A percentile compares a stretch with the other conserved stretches of the same genome.
phyloP scores from a whole-genome alignment of 2,329 filamentous ascomycete species.

The Beauveria caledonica region DNA sequence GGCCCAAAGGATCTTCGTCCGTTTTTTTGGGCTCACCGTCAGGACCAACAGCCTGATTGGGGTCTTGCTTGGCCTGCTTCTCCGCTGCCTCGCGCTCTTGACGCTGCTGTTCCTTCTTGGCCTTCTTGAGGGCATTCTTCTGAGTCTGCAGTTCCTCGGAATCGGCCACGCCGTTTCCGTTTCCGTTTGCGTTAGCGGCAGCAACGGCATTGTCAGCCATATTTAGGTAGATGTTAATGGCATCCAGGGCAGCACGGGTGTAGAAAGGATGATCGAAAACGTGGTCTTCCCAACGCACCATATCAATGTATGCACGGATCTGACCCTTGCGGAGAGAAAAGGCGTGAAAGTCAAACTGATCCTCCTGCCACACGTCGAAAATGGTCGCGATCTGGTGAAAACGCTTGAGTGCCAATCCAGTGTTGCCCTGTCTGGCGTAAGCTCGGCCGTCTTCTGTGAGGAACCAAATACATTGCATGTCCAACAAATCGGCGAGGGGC shows the following conservation, averaged over 20 bases:
- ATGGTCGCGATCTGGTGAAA: conserved; percentile 85
- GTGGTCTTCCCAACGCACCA: conserved; percentile 93
- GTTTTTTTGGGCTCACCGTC: conserved; percentile 70
- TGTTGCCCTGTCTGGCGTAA: conserved; percentile 71
- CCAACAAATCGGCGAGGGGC: conserved; percentile 80
- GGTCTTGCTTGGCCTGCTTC: conserved; percentile 70
- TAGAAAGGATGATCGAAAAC: conserved; percentile 91
- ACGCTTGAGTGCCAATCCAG: conserved; percentile 82
- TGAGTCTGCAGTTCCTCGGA: conserved; percentile 57
- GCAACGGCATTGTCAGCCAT: conserved; percentile 68
- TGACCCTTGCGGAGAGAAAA: conserved; percentile 97
- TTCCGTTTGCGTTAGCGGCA: conserved; percentile 53
- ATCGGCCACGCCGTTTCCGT: conserved; percentile 40
- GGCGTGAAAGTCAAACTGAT: conserved; percentile 97
- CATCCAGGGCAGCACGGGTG: conserved; percentile 71
- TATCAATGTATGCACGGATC: conserved; percentile 88
- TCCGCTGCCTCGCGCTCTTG: conserved; percentile 72
- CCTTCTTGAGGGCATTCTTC: conserved; percentile 87
- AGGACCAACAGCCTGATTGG: conserved; percentile 60
- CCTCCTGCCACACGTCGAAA: conserved; percentile 96
- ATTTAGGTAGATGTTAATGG: conserved; percentile 70
- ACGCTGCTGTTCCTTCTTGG: conserved; percentile 61
- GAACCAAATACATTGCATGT: conserved; percentile 99
- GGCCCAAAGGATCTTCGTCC: conserved; percentile 79
- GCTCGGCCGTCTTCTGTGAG: conserved; percentile 91